These are phyloP conservation scores for Zymoseptoria tritici DNA, from an alignment of 2,329 filamentous ascomycete genomes.

Conservation along the genomic window DNA sequence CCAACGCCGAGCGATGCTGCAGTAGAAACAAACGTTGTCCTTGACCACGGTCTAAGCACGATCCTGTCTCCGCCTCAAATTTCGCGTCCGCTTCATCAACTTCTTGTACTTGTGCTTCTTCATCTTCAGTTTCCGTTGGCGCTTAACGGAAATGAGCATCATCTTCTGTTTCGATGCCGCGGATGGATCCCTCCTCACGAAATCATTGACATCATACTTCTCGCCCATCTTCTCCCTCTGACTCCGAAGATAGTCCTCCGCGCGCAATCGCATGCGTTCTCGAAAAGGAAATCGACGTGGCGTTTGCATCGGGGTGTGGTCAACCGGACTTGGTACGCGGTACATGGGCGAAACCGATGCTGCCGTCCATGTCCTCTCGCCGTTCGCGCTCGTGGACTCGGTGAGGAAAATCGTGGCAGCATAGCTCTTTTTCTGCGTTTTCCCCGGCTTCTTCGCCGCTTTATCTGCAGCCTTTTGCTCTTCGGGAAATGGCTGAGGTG, in stretches of 20 bases:
- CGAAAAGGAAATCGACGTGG: conserved; percentile 48
- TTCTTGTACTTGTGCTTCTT: conserved; percentile 99
- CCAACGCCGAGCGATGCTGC: background rate
- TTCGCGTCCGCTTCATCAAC: conserved; percentile 86
- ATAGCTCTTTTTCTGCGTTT: conserved; percentile 26
- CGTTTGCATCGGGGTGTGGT: conserved; percentile 25
- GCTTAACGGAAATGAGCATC: conserved; percentile 80
- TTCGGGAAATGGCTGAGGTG: conserved; percentile 52
- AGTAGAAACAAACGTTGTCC: background rate
- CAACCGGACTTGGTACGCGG: conserved; percentile 27
- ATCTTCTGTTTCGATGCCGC: conserved; percentile 42
- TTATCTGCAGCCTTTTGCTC: conserved; percentile 5
- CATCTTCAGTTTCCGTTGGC: conserved; percentile 94
- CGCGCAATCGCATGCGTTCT: conserved; percentile 60
- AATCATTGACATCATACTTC: conserved; percentile 1
- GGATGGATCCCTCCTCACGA: conserved; percentile 15
- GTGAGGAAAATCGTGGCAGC: conserved; percentile 46
- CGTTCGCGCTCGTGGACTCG: conserved; percentile 45
- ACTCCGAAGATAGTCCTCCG: conserved; percentile 44
- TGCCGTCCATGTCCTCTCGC: conserved; percentile 46
- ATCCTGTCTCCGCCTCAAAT: conserved; percentile 73
- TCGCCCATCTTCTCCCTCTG: conserved; percentile 13
- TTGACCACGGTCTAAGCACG: conserved; percentile 13
- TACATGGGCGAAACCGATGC: conserved; percentile 44
- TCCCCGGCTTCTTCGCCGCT: conserved; percentile 11